Evolutionary conservation across 306 rosid genomes (phyloP).

Genomic region (Fagus sylvatica): DNA sequence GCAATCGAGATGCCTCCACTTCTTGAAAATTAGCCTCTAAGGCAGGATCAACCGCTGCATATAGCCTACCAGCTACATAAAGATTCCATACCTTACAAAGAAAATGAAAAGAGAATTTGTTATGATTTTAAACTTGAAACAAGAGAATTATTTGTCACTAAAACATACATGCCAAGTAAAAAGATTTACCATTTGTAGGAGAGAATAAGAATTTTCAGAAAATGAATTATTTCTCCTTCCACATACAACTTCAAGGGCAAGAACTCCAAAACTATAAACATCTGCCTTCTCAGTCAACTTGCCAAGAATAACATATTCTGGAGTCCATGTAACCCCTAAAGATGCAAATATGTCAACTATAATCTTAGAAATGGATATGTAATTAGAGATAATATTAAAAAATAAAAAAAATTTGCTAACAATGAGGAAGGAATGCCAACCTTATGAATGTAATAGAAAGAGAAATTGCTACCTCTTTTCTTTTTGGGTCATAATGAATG

Average conservation of each 20-base stretch:
- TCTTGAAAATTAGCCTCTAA: constrained; percentile 26
- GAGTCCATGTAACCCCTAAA: constrained; percentile 82
- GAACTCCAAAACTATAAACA: no score
- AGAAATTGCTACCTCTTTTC: no score
- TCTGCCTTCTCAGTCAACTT: constrained; percentile 45
- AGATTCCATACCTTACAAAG: constrained; percentile 44
- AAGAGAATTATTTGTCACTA: neutral
- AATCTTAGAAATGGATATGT: neutral
- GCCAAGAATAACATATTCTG: constrained; percentile 62
- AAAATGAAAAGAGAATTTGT: neutral
- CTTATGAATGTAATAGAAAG: neutral
- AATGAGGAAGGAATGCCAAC: neutral
- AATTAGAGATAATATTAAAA: neutral
- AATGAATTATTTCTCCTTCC: constrained; percentile 52
- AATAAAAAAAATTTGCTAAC: neutral
- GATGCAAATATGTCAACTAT: no score
- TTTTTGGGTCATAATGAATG: no score
- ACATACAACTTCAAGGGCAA: constrained; percentile 47
- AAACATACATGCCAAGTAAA: neutral
- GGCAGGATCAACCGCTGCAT: constrained; percentile 35
- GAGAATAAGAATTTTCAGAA: constrained; percentile 22
- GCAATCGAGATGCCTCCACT: constrained; percentile 39
- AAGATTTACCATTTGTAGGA: constrained; percentile 37
- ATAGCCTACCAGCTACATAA: constrained; percentile 34
- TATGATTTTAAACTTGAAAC: neutral